A percentile compares a stretch with the other conserved stretches of the same genome.
These are phyloP conservation scores for Claviceps africana DNA, from an alignment of 2,329 filamentous ascomycete species.

Conservation along the genomic window DNA sequence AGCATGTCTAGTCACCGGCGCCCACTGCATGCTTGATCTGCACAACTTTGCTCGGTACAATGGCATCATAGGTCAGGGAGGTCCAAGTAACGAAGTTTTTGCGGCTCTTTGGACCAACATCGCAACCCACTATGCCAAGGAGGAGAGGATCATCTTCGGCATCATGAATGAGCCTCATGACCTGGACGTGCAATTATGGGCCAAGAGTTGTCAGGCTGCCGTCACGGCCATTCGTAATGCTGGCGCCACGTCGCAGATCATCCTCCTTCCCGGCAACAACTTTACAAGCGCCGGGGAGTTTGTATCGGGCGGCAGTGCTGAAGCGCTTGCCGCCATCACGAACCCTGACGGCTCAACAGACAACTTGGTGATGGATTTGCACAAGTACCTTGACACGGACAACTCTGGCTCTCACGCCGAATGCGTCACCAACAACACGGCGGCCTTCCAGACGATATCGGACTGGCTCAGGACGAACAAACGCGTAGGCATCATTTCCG, in stretches of 20 bases:
- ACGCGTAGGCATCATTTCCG: constrained; percentile 35
- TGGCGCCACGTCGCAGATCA: constrained; percentile 50
- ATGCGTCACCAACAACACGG: constrained; percentile 40
- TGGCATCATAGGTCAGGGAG: constrained; percentile 52
- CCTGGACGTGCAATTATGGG: constrained; percentile 43
- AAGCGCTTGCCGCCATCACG: constrained; percentile 35
- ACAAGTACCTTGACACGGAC: constrained; percentile 47
- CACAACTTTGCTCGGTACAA: constrained; percentile 50
- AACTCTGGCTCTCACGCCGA: constrained; percentile 37
- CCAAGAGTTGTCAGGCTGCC: constrained; percentile 42
- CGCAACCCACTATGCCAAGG: constrained; percentile 43
- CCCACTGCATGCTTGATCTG: constrained; percentile 45
- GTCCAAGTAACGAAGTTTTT: constrained; percentile 44
- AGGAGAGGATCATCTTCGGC: constrained; percentile 42
- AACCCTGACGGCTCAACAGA: constrained; percentile 45
- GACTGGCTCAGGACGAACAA: constrained; percentile 32
- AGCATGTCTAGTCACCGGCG: constrained; percentile 40
- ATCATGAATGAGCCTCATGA: constrained; percentile 60
- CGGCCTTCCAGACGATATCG: constrained; percentile 32
- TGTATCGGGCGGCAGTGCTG: constrained; percentile 34
- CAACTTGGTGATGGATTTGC: constrained; percentile 43
- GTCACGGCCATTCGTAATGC: constrained; percentile 52
- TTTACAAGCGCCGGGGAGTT: constrained; percentile 38
- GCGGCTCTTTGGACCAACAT: constrained; percentile 43
- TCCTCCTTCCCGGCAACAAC: constrained; percentile 45